Evolutionary conservation across 2,329 filamentous ascomycete genomes (phyloP).

Genomic region (Colletotrichum cuscutae): DNA sequence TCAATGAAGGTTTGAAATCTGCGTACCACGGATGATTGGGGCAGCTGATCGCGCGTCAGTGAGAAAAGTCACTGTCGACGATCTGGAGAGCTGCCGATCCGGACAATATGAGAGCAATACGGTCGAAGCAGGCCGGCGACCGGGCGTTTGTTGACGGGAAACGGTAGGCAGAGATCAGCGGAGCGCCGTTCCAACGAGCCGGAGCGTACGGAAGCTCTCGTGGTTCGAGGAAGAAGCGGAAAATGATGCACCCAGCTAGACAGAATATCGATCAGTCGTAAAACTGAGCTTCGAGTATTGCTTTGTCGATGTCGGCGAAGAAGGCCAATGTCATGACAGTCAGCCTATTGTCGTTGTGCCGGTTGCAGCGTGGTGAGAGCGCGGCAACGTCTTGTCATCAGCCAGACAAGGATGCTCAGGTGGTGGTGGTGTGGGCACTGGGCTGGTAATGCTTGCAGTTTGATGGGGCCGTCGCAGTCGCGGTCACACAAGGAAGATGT

Average conservation of each 20-base stretch:
- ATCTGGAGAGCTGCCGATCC: background rate
- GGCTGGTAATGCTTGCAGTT: constrained; percentile 16
- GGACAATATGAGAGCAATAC: background rate
- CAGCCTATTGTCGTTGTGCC: constrained; percentile 11
- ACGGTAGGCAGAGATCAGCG: constrained; percentile 10
- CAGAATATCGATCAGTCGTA: background rate
- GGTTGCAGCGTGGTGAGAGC: background rate
- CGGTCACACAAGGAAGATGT: constrained; percentile 1
- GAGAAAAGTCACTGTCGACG: background rate
- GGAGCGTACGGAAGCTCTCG: background rate
- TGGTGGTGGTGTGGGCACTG: constrained; percentile 27
- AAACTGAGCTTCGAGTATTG: background rate
- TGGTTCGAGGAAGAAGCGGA: background rate
- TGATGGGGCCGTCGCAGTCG: constrained; percentile 12
- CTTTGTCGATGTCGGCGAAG: background rate
- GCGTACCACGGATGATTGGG: background rate
- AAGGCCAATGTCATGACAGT: constrained; percentile 2
- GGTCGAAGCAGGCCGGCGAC: background rate
- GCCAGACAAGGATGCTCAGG: constrained; percentile 27
- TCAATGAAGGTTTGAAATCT: constrained; percentile 9
- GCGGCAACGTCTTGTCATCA: constrained; percentile 9
- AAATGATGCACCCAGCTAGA: background rate
- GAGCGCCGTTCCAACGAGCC: background rate
- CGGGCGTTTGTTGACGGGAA: background rate
- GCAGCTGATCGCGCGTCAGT: background rate